Evolutionary conservation across 176 grass and related monocot genomes (phyloP), one percentile per base, ranked within the genome.

Genomic region (Avena insularis): DNA sequence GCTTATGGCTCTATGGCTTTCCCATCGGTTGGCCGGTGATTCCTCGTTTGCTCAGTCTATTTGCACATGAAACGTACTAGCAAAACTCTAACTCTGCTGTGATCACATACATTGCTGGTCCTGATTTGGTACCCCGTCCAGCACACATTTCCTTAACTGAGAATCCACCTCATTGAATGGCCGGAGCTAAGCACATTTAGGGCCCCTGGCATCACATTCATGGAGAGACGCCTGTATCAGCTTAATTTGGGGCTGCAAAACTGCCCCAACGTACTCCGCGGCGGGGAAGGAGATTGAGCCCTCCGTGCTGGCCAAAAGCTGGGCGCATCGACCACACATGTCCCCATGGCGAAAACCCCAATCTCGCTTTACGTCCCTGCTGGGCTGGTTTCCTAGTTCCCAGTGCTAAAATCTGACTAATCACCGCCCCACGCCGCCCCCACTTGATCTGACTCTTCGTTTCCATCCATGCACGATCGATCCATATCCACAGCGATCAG

Each of bases 241-340:
- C 38, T 8, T n/a, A 72, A 47, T 45, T 45, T 7, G 40, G 45
- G 70, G 70, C 19, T 74, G 45, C 71, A 64, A 27, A 23, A 47
- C 69, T 6, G 45, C 12, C 46, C 70, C 4, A 48, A 48, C 70
- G 19, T 48, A 43, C 16, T 48, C 40, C 21, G 43, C 12, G 48
- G 11, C 71, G 12, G 10, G 20, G 43, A 25, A 74, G 25, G 45
- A 49, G 71, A 25, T 71, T 20, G 74, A 84, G 66, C 14, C 23
- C 69, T 9, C 70, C 71, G 48, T 87, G 85, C 57, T 5, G 77
- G 49, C 86, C 53, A 77, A 91, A 91, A 85, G 77, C 60, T 85
- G 89, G 64, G 48, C 8, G 45, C 79, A 71, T 72, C n/a, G 79
- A 43, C 86, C 86, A 82, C 90, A 69, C 90, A 86, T 79, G 84